Base-by-base conservation (phyloP, 768 basidiomycete species). In the Guyanaporus albipodus region DNA sequence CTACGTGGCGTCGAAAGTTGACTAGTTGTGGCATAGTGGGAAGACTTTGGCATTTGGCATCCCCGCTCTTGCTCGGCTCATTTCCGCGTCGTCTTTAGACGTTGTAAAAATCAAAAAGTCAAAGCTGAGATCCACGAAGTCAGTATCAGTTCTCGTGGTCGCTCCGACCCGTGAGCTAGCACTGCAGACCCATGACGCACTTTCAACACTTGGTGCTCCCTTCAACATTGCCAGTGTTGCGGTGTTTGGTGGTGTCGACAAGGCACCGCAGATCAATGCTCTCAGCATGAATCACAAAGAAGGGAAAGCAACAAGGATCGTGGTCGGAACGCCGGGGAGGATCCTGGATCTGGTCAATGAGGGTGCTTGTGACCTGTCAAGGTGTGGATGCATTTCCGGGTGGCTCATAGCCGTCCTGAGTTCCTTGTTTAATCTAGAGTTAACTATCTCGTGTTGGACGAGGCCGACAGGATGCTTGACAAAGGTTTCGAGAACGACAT, bases 401-500 rank as follows among this genome's bases (percentile, higher is more conserved):
- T 33, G 8, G n/a, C 21, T 10, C 18, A 4, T 22, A 2, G 6
- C 23, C 8, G 23, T 44, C 19, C 31, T 8, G n/a, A 41, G 45
- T n/a, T 31, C 6, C 23, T 14, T 26, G 28, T 10, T 15, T 14
- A 18, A 22, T 31, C 21, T 52, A 91, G 88, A 23, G 92, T 98
- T 12, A 74, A 81, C 34, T 99, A 94, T 69, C 73, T 98, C 18
- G 95, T 97, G 9, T 72, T 99, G 50, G 96, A 99, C 62, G 96
- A 99, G 71, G 96, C 96, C 6, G 95, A 98, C 70, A 78, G 95
- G 41, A 97, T 97, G 95, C 74, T 99, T 40, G 96, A 98, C 66
- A 92, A 87, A 66, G 96, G 95, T 0, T 99, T 99, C 63, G 96
- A 99, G 66, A 96, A 98, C 59, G 96, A 97, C 63, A 96, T 98